Base-by-base conservation (phyloP, 2,329 filamentous ascomycete species). In the Fusarium sp. region DNA sequence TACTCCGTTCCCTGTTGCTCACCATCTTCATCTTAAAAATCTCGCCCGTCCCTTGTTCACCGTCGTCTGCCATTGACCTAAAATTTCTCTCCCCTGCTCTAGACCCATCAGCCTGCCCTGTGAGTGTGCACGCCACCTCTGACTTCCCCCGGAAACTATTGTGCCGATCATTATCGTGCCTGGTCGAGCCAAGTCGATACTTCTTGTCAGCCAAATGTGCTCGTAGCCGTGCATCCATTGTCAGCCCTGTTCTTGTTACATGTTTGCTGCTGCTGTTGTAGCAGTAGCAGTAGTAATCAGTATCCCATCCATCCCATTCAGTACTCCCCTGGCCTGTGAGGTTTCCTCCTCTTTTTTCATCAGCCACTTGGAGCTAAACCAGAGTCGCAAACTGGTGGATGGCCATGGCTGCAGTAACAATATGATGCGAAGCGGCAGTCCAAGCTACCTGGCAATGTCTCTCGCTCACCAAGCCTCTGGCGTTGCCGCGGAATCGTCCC, bases 141-240 rank as follows among this genome's bases (percentile, higher is more conserved):
- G 38, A 68, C 63, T 48, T 55, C 60, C 71, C 74, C 75, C 64
- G 66, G 73, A 73, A 73, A 72, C 67, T 67, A 73, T 67, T 76
- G 72, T 38, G 75, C 68, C 72, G 72, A 75, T 77, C 75, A 70
- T 75, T 73, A 66, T 77, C 71, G 70, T 77, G 72, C 58, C 72
- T 75, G 70, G 60, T 67, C 44, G 63, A 69, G 75, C 67, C 66
- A 62, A 69, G 68, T 71, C 60, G 59, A 75, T 75, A 65, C 53
- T 70, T 73, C 54, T 70, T 66, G 62, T 70, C 66, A 64, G 70
- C 67, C 59, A 69, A 63, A 70, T 64, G 58, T 70, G 60, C 63
- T 73, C 54, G 63, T 75, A 76, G 75, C 75, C 75, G 75, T 67
- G 73, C 72, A 73, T 77, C 66, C 71, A 73, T 66, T 69, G 73